phyloP scores from a whole-genome alignment of 1,284 basidiomycete genomes.

The Chalciporus sp. region DNA sequence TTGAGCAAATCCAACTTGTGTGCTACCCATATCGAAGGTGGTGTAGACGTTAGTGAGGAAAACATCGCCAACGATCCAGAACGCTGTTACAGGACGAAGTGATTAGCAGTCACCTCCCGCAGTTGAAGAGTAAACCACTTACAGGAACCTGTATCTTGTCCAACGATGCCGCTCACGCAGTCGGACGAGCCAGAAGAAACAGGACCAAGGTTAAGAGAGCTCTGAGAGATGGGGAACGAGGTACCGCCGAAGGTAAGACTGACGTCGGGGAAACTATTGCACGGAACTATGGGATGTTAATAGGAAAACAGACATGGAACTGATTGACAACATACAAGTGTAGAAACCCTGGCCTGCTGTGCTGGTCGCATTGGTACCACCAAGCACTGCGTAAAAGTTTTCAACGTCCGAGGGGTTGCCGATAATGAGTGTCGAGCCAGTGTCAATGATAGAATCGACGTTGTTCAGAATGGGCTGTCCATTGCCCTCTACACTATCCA shows the following conservation, averaged over 20 bases:
- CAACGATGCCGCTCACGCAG: conserved; percentile 35
- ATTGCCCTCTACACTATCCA: conserved; percentile 21
- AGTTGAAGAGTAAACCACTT: neutral
- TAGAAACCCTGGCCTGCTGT: conserved; percentile 11
- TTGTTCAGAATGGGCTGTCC: conserved; percentile 12
- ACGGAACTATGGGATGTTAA: conserved; percentile 41
- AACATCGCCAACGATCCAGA: conserved; percentile 19
- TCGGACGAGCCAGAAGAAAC: conserved; percentile 27
- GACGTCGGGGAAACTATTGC: conserved; percentile 37
- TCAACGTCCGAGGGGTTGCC: conserved; percentile 47
- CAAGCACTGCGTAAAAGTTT: conserved; percentile 37
- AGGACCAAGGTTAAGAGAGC: conserved; percentile 40
- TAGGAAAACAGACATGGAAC: conserved; percentile 19
- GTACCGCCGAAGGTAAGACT: conserved; percentile 47
- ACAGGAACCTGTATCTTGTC: conserved; percentile 1
- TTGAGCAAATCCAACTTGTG: conserved; percentile 24
- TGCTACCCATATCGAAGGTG: conserved; percentile 14
- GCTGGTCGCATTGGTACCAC: conserved; percentile 8
- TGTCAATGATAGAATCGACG: conserved; percentile 41
- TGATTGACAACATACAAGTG: conserved; percentile 11
- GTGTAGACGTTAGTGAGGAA: conserved; percentile 26
- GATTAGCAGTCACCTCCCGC: neutral
- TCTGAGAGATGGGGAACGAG: conserved; percentile 39
- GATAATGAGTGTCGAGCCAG: conserved; percentile 50
- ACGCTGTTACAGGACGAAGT: conserved; percentile 2